Conservation (phyloP, 2,329 filamentous ascomycete genomes). For the Apiospora koreana region DNA sequence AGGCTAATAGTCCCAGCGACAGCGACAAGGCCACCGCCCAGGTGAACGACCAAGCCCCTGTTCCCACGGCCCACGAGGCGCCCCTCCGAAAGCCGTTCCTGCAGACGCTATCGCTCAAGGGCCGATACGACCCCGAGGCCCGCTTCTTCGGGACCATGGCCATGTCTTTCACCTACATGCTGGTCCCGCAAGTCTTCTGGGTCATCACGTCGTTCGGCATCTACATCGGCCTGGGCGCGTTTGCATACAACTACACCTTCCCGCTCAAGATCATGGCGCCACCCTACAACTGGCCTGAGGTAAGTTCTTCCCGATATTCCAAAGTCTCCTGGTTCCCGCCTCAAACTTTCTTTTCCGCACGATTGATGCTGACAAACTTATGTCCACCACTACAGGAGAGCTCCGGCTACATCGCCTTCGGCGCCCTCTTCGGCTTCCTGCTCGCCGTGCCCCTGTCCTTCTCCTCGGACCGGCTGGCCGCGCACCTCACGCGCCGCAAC, state of each 20-base stretch:
- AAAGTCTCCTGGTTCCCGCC: too few relatives aligned
- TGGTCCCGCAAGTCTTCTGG: slow-evolving; percentile 47
- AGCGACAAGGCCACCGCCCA: slow-evolving; percentile 27
- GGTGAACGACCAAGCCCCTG: slow-evolving; percentile 19
- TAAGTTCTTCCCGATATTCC: slow-evolving; percentile 22
- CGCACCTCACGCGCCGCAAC: slow-evolving; percentile 39
- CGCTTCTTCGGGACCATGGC: slow-evolving; percentile 41
- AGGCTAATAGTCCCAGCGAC: slow-evolving; percentile 10
- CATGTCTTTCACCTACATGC: slow-evolving; percentile 45
- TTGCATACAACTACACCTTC: slow-evolving; percentile 49
- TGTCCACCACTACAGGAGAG: slow-evolving; percentile 25
- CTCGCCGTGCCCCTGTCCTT: slow-evolving; percentile 39
- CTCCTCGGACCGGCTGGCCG: slow-evolving; percentile 39
- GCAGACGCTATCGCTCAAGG: slow-evolving; percentile 39
- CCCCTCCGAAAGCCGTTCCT: slow-evolving; percentile 40
- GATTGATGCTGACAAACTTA: slow-evolving; percentile 11
- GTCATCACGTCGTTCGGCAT: slow-evolving; percentile 47
- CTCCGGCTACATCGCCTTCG: slow-evolving; percentile 31
- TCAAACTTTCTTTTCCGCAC: too few relatives aligned
- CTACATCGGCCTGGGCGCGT: slow-evolving; percentile 45
- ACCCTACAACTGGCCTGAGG: slow-evolving; percentile 44
- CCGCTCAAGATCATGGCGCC: slow-evolving; percentile 43
- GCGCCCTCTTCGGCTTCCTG: slow-evolving; percentile 38
- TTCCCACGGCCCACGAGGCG: slow-evolving; percentile 6
- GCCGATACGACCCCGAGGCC: slow-evolving; percentile 37